Evolutionary conservation across 306 rosid genomes (phyloP), one percentile per base, ranked within the genome.

Genomic region (Begonia peltatifolia): DNA sequence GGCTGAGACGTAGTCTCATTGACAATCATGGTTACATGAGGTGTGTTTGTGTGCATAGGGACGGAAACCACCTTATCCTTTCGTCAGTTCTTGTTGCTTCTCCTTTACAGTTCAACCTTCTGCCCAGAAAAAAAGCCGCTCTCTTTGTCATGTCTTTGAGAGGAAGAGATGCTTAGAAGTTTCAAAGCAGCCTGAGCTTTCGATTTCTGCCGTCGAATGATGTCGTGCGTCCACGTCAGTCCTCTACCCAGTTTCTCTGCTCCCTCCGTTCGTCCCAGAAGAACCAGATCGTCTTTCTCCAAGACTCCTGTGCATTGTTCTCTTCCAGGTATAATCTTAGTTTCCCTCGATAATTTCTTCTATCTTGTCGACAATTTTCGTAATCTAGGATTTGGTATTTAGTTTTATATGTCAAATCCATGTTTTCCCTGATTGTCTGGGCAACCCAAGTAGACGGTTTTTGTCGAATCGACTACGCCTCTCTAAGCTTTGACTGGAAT

Each of bases 241-340:
- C 72, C 76, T 52, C 16, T 65, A 20, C 79, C 79, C 30, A 65
- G 66, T 64, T 68, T 70, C 76, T 70, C 75, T 41, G 50, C 58
- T 46, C 72, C 73, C 47, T 56, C 75, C 15, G 60, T 72, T 44
- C 66, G 70, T 12, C 54, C 57, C 4, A 25, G 65, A 17, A 67
- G 68, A 48, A 65, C 77, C 35, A 38, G 59, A 41, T 73, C 53
- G 56, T 15, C 68, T 57, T 56, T 60, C 54, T 52, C 80, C 41
- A 70, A 58, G 50, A 44, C 80, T 60, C 70, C 62, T 10, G 49
- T 87, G 62, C 68, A 57, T 52, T 87, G 88, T 63, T 18, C 93
- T 47, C 71, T 84, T 3, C 73, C 74, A 76, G 96, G 96, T 87
- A 61, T 51, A 14, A 7, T 15, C 63, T 49, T 43, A 9, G 14